A percentile compares a stretch with the other conserved stretches of the same genome.
phyloP scores from a whole-genome alignment of 2,329 filamentous ascomycete genomes.

The Elsinoe batatas region DNA sequence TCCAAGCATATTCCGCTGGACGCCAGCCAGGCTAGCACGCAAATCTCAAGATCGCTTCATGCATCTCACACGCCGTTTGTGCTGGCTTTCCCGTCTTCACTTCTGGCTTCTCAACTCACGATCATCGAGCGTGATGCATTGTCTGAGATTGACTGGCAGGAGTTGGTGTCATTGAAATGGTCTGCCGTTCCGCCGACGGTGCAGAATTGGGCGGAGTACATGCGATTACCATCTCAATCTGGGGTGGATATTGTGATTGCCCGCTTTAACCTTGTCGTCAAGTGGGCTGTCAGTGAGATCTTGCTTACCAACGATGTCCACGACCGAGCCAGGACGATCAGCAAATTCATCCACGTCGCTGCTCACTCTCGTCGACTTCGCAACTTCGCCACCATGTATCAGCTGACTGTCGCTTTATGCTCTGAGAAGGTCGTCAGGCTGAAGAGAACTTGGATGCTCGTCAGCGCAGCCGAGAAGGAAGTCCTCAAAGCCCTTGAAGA shows the following conservation, averaged over 20 bases:
- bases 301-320: conserved; percentile 62
- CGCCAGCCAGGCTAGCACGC: background rate
- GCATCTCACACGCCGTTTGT: conserved; percentile 62
- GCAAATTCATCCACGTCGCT: conserved; percentile 76
- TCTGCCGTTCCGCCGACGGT: conserved; percentile 46
- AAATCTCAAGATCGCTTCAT: background rate
- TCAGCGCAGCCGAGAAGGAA: conserved; percentile 55
- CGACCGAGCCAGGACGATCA: conserved; percentile 65
- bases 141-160: conserved; percentile 81
- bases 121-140: conserved; percentile 78
- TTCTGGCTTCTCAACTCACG: conserved; percentile 73
- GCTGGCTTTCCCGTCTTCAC: conserved; percentile 67
- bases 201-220: conserved; percentile 66
- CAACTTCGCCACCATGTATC: conserved; percentile 77
- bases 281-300: conserved; percentile 74
- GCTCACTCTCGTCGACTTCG: conserved; percentile 63
- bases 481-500: conserved; percentile 60
- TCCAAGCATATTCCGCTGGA: background rate
- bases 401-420: conserved; percentile 67
- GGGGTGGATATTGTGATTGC: conserved; percentile 78
- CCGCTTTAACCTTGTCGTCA: conserved; percentile 79
- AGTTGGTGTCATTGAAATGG: conserved; percentile 75
- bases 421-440: conserved; percentile 57
- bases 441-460: conserved; percentile 59
- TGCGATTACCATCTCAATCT: conserved; percentile 20